Evolutionary conservation across 2,329 filamentous ascomycete genomes (phyloP), one percentile per base, ranked within the genome.

Genomic region (Fusarium fujikuroi): DNA sequence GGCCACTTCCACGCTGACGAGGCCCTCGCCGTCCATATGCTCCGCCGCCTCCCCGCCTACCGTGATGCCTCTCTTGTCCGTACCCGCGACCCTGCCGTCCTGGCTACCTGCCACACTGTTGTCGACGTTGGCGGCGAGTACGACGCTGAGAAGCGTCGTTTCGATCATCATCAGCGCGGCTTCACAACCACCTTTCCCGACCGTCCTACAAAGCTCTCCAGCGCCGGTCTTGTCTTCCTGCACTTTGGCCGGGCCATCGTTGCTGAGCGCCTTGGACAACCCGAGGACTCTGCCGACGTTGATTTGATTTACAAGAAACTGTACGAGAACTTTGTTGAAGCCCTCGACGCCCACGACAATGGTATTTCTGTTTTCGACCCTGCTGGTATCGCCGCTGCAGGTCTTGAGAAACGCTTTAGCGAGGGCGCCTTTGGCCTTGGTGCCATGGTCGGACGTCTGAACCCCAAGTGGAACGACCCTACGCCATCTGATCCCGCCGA

Each of bases 1-100:
- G 96, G 96, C 76, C 95, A 98, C 87, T 99, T 99, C 89, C 96
- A 99, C 86, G 96, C 96, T 82, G 96, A 99, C 83, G 96, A 99
- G 86, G 95, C 96, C 69, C 91, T 99, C 47, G 96, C 96, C 66
- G 95, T 99, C 74, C 95, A 97, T 87, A 94, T 99, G 87, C 93
- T 99, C 76, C 94, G 95, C 74, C 89, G 93, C 64, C 92, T 98
- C 23, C 95, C 96, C 28, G 85, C 91, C 66, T 99, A 98, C 86
- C 82, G 87, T 63, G 84, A 88, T 76, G 92, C 94, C 32, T 81
- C 87, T 47, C 92, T 99, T 47, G 87, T 97, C 57, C 95, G 96
- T 77, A 97, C 95, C 53, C 93, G 96, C 79, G 95, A 99, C 83
- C 91, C 94, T 23, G 88, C 90, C 32, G 82, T 92, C 37, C 92